These are phyloP conservation scores for Entonaema liquescens DNA, from an alignment of 495 filamentous ascomycete genomes.

Conservation along the genomic window DNA sequence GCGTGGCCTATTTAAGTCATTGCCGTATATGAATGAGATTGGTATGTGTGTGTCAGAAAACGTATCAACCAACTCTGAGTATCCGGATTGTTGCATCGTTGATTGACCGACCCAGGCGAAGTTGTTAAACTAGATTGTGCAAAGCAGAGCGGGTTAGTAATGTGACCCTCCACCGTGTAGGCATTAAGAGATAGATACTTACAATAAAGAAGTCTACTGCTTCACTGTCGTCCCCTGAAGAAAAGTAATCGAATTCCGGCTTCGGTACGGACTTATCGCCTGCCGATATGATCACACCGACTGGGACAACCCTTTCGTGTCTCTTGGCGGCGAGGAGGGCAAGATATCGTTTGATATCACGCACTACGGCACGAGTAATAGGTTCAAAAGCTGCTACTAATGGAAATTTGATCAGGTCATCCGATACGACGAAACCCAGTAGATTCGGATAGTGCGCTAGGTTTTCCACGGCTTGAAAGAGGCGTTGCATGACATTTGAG, in stretches of 20 bases:
- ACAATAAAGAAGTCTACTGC: constrained; percentile 80
- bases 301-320: constrained; percentile 68
- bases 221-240: constrained; percentile 65
- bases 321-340: constrained; percentile 42
- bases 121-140: constrained; percentile 74
- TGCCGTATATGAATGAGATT: constrained; percentile 81
- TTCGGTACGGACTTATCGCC: constrained; percentile 66
- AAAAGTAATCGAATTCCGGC: constrained; percentile 71
- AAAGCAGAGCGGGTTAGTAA: neutral
- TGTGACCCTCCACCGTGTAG: neutral
- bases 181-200: constrained; percentile 58
- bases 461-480: constrained; percentile 71
- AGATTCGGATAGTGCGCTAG: constrained; percentile 72
- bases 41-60: constrained; percentile 72
- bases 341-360: constrained; percentile 78
- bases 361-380: constrained; percentile 77
- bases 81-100: constrained; percentile 63
- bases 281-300: constrained; percentile 71
- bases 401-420: constrained; percentile 69
- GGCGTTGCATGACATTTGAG: constrained; percentile 63
- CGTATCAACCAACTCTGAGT: constrained; percentile 56
- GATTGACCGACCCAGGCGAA: constrained; percentile 76
- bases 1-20: constrained; percentile 64
- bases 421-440: constrained; percentile 79
- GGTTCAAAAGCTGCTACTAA: constrained; percentile 68